Percentiles rank a stretch among this genome's conserved stretches.
Conservation (phyloP, 2,329 filamentous ascomycete species). For the Aspergillus fructus region DNA sequence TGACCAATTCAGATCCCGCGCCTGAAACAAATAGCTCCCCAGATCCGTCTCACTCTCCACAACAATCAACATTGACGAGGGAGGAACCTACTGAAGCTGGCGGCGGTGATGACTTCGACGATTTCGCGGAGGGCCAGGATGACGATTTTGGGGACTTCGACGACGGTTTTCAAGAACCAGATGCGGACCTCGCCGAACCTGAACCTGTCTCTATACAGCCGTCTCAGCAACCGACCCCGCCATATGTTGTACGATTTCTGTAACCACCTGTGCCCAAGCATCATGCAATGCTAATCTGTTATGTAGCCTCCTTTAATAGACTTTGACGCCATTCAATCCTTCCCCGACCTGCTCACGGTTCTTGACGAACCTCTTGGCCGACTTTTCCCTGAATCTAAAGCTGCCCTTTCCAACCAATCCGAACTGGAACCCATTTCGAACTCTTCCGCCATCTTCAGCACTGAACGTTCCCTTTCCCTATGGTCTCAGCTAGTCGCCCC, state of each 20-base stretch:
- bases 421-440: constrained; percentile 42
- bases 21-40: constrained; percentile 52
- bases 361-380: constrained; percentile 42
- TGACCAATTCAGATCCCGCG: constrained; percentile 61
- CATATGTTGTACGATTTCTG: constrained; percentile 45
- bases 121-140: constrained; percentile 53
- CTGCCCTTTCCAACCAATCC: constrained; percentile 31
- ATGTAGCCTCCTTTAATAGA: constrained; percentile 45
- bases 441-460: constrained; percentile 68
- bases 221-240: constrained; percentile 32
- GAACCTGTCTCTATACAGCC: constrained; percentile 20
- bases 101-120: constrained; percentile 62
- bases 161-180: constrained; percentile 60
- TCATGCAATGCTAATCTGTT: neutral
- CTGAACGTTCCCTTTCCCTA: constrained; percentile 80
- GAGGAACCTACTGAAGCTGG: constrained; percentile 58
- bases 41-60: constrained; percentile 41
- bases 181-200: constrained; percentile 28
- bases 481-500: constrained; percentile 97
- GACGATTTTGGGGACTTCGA: constrained; percentile 67
- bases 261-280: neutral
- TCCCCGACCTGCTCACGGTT: constrained; percentile 42
- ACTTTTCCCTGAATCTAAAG: constrained; percentile 44
- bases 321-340: constrained; percentile 53
- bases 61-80: constrained; percentile 39